These are phyloP conservation scores for Diaporthe sp. DNA, from an alignment of 2,329 filamentous ascomycete genomes.

Conservation along the genomic window DNA sequence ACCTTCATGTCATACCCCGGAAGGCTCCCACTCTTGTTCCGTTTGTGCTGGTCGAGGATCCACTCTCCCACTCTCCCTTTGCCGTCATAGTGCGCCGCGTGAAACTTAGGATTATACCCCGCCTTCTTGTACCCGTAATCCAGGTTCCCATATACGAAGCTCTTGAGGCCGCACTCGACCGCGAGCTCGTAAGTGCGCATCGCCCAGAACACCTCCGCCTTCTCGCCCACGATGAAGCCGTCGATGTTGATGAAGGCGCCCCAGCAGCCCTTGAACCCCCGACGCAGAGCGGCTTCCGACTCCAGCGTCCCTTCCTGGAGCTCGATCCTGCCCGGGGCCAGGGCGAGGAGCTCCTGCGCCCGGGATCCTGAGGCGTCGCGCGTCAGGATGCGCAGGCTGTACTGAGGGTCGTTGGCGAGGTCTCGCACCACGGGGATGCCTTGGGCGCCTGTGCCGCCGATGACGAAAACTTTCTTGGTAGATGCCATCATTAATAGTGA, in stretches of 20 bases:
- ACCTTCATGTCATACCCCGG: slow-evolving; percentile 49
- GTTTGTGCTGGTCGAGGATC: slow-evolving; percentile 58
- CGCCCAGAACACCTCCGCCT: slow-evolving; percentile 42
- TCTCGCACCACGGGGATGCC: slow-evolving; percentile 61
- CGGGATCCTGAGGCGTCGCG: slow-evolving; percentile 57
- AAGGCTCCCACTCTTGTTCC: slow-evolving; percentile 44
- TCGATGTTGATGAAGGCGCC: slow-evolving; percentile 48
- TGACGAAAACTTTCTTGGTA: slow-evolving; percentile 50
- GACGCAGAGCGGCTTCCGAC: slow-evolving; percentile 58
- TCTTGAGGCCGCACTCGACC: slow-evolving; percentile 36
- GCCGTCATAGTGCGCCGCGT: slow-evolving; percentile 48
- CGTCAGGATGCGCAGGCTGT: slow-evolving; percentile 62
- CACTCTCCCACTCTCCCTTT: slow-evolving; percentile 61
- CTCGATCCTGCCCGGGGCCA: slow-evolving; percentile 57
- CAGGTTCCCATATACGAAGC: slow-evolving; percentile 41
- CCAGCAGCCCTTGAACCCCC: slow-evolving; percentile 58
- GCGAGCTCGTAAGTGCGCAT: slow-evolving; percentile 43
- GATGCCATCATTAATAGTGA: background rate
- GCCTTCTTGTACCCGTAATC: slow-evolving; percentile 41
- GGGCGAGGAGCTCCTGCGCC: slow-evolving; percentile 56
- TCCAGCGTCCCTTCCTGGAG: slow-evolving; percentile 63
- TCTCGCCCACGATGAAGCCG: slow-evolving; percentile 43
- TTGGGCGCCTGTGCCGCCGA: slow-evolving; percentile 67
- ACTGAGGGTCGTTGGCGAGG: slow-evolving; percentile 56
- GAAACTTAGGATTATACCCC: slow-evolving; percentile 40